Conservation (phyloP, 495 filamentous ascomycete genomes). For the Aspergillus indologenus region DNA sequence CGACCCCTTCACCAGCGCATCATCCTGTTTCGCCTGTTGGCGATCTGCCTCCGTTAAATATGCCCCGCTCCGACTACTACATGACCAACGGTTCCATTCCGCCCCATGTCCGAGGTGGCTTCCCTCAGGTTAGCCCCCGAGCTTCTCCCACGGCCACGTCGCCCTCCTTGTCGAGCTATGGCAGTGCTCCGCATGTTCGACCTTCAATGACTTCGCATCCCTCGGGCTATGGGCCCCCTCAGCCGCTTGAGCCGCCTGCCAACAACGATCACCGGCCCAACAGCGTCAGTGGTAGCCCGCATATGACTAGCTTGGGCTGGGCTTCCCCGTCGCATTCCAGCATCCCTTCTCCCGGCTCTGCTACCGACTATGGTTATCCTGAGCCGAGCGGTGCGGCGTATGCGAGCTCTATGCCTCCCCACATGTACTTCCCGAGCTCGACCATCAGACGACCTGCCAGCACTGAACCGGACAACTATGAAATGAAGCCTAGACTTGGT, state of each 20-base stretch:
- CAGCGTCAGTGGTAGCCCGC: conserved; percentile 67
- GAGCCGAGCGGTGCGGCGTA: conserved; percentile 60
- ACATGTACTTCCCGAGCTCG: conserved; percentile 61
- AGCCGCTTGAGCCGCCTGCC: conserved; percentile 82
- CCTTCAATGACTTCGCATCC: conserved; percentile 80
- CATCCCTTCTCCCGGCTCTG: conserved; percentile 64
- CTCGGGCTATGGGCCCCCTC: conserved; percentile 72
- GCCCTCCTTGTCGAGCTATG: conserved; percentile 56
- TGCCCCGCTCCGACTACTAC: conserved; percentile 74
- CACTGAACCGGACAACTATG: conserved; percentile 68
- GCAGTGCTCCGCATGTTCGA: conserved; percentile 53
- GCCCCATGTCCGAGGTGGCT: conserved; percentile 76
- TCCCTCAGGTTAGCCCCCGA: conserved; percentile 70
- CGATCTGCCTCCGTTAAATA: conserved; percentile 69
- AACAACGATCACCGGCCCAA: conserved; percentile 68
- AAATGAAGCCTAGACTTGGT: conserved; percentile 52
- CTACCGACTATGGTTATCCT: conserved; percentile 64
- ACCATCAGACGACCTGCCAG: conserved; percentile 67
- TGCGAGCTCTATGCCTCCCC: conserved; percentile 56
- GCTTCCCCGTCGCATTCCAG: conserved; percentile 64
- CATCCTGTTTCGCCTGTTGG: conserved; percentile 72
- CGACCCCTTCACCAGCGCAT: conserved; percentile 83
- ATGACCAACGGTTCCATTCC: conserved; percentile 68
- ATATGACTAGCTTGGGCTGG: conserved; percentile 72
- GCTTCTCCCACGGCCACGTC: conserved; percentile 63